These are phyloP conservation scores for Cladophialophora yegresii DNA, from an alignment of 2,329 filamentous ascomycete genomes.

Conservation along the genomic window DNA sequence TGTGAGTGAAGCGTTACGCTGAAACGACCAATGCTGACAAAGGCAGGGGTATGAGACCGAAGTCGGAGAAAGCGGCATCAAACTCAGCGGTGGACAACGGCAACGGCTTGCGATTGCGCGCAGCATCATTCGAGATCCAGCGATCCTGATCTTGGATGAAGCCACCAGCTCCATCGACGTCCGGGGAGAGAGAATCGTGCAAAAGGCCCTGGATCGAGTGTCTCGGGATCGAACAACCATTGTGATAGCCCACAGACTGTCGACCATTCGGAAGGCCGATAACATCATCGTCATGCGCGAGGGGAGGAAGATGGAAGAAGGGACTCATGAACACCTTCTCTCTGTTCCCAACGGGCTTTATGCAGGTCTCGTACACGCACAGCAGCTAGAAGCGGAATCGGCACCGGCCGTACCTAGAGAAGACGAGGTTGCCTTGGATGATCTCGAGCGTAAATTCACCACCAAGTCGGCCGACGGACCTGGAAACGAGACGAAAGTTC, in stretches of 20 bases:
- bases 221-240: conserved; percentile 68
- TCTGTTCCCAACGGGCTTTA: conserved; percentile 63
- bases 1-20: conserved; percentile 23
- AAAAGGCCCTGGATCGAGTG: conserved; percentile 56
- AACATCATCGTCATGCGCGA: conserved; percentile 74
- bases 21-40: conserved; percentile 4
- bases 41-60: conserved; percentile 67
- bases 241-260: conserved; percentile 74
- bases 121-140: conserved; percentile 66
- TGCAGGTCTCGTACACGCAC: conserved; percentile 39
- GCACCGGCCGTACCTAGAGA: conserved; percentile 40
- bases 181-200: conserved; percentile 57
- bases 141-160: conserved; percentile 72
- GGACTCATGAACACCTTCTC: conserved; percentile 73
- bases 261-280: conserved; percentile 74
- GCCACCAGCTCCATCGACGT: conserved; percentile 69
- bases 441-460: conserved; percentile 14
- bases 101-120: conserved; percentile 77
- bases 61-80: conserved; percentile 76
- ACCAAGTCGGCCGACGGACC: conserved; percentile 13
- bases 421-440: conserved; percentile 24
- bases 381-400: conserved; percentile 39
- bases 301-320: conserved; percentile 71
- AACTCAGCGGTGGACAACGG: conserved; percentile 81
- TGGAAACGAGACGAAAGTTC: conserved; percentile 6